phyloP scores from a whole-genome alignment of 2,329 filamentous ascomycete species.

The Lojkania enalia region DNA sequence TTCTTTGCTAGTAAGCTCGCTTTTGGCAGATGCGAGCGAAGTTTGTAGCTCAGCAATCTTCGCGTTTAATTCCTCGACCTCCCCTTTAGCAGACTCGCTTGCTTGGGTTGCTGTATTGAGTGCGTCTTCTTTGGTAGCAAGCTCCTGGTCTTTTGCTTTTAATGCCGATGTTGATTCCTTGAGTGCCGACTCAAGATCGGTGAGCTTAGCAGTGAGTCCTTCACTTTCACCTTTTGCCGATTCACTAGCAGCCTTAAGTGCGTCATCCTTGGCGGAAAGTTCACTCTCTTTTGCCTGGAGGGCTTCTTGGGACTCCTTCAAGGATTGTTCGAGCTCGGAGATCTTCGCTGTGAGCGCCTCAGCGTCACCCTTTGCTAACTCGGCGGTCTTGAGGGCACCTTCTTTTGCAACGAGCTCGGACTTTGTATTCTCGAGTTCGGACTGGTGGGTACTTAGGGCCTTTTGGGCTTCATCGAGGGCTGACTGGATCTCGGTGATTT shows the following conservation, averaged over 20 bases:
- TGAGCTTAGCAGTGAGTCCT: constrained; percentile 28
- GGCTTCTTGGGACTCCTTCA: constrained; percentile 31
- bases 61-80: constrained; percentile 23
- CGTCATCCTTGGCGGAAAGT: constrained; percentile 13
- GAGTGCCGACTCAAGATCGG: constrained; percentile 30
- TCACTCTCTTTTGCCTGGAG: constrained; percentile 11
- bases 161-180: constrained; percentile 30
- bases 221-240: constrained; percentile 31
- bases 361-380: constrained; percentile 30
- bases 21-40: constrained; percentile 12
- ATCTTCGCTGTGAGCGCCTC: constrained; percentile 32
- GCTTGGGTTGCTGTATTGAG: constrained; percentile 22
- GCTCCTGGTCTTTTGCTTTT: constrained; percentile 3
- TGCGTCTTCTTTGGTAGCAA: constrained; percentile 16
- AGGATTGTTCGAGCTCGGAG: constrained; percentile 28
- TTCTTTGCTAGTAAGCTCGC: constrained; percentile 10
- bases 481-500: no score
- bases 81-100: constrained; percentile 26
- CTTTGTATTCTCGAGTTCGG: constrained; percentile 10
- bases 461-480: no score
- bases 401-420: constrained; percentile 12
- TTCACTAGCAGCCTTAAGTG: constrained; percentile 14
- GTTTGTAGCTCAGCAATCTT: constrained; percentile 27
- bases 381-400: constrained; percentile 8
- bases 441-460: constrained; percentile 18